Conservation (phyloP, 2,329 filamentous ascomycete genomes). For the Chaetothyriales sp. region DNA sequence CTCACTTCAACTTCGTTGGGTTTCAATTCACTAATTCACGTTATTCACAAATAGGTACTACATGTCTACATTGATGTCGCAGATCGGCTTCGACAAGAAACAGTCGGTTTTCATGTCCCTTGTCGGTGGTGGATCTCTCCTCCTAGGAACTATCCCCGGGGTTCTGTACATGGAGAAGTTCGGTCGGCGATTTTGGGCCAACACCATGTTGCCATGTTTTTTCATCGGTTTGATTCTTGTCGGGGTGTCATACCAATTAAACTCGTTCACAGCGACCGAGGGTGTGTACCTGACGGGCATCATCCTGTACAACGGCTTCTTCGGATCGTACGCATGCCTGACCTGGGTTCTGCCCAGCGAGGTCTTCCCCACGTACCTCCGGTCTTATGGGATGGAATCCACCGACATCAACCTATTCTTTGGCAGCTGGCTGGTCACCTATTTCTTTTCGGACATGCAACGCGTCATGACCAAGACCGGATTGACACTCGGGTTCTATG, state of each 20-base stretch:
- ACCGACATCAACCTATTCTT: conserved; percentile 57
- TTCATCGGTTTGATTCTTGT: conserved; percentile 56
- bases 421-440: conserved; percentile 58
- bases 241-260: conserved; percentile 48
- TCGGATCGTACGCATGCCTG: conserved; percentile 50
- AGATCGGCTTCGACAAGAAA: conserved; percentile 52
- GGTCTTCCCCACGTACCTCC: conserved; percentile 59
- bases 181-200: conserved; percentile 62
- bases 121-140: conserved; percentile 53
- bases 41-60: conserved; percentile 60
- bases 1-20: too few species aligned
- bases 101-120: conserved; percentile 61
- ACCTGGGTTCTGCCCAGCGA: conserved; percentile 57
- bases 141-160: conserved; percentile 55
- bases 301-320: conserved; percentile 55
- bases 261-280: conserved; percentile 34
- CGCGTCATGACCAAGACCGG: conserved; percentile 53
- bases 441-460: conserved; percentile 62
- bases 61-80: conserved; percentile 53
- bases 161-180: conserved; percentile 60
- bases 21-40: too few species aligned
- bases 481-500: conserved; percentile 57
- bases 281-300: conserved; percentile 56
- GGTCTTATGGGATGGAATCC: conserved; percentile 60
- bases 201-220: conserved; percentile 57